Base-by-base conservation (phyloP, 192 early-diverging fungal species). In the Allomyces macrogynus region DNA sequence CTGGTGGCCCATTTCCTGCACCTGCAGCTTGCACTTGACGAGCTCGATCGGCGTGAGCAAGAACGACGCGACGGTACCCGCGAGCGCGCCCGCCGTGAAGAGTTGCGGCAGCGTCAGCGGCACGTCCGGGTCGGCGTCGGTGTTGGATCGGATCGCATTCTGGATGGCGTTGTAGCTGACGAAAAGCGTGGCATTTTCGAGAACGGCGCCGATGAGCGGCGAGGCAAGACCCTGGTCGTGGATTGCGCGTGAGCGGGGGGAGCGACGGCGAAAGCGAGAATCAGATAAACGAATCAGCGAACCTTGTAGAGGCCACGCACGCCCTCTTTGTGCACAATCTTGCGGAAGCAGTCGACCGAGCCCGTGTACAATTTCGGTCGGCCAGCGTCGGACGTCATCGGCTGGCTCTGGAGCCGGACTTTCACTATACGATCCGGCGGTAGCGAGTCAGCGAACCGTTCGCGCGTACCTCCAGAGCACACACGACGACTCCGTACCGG, bases 21-120 rank as follows among this genome's bases (percentile, higher is more conserved):
- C 91, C 75, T 98, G 95, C 65, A 98, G 75, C 68, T 90, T 87
- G 77, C 95, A 98, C 70, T 98, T 98, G 65, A 98, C 81, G 32
- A 98, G 77, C 77, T 98, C 95, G 9, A 95, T 82, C 0, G 95
- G 95, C 4, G 95, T 95, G 10, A 98, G 77, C 10, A 97, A 81
- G 67, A 94, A 77, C 0, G 90, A 91, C 10, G 89, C 89, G 43
- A 87, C 78, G 8, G 87, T 79, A 43, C 95, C 93, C 4, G 95
- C 88, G 10, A 92, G 72, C 9, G 78, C 86, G 32, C 95, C 95
- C 26, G 92, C 88, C 4, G 83, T 69, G 64, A 86, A 81, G 16
- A 96, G 74, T 71, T 94, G 83, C 1, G 71, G 68, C 57, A 91
- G 69, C 3, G 78, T 70, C 32, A 93, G 77, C 8, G 78, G 76